Base-by-base conservation (phyloP, 2,329 filamentous ascomycete genomes). In the Arthrobotrys sinensis region DNA sequence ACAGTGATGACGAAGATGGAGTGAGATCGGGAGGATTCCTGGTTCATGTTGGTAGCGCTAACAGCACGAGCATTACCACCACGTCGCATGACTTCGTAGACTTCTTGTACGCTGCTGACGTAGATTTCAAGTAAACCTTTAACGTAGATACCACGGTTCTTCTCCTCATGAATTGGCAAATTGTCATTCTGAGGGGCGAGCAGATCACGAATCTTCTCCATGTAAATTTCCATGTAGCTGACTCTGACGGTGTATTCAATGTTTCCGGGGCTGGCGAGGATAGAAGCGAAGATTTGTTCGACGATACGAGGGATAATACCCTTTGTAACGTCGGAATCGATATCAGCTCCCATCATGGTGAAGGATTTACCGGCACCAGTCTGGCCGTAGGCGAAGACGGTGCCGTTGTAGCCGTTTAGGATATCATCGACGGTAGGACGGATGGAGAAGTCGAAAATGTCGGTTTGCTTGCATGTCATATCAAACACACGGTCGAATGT, bases 351-450 rank as follows among this genome's bases (percentile, higher is more conserved):
- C 93, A 96, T 97, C 96, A 99, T 99, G 66, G 96, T 98, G 85
- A 97, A 98, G 21, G 96, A 98, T 88, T 99, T 99, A 85, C 96
- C 96, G 85, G 96, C 99, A 52, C 96, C 96, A 0, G 96, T 99
- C 43, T 96, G 96, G 81, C 96, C 96, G 84, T 99, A 99, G 60
- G 96, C 96, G 84, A 99, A 99, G 4, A 99, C 96, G 0, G 96
- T 99, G 57, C 95, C 96, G 86, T 99, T 99, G 89, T 99, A 99
- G 81, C 96, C 96, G 86, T 98, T 97, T 81, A 99, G 89, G 81
- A 99, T 97, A 84, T 98, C 96, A 86, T 98, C 95, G 81, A 99
- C 96, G 19, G 96, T 98, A 28, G 93, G 90, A 80, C 92, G 91
- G 85, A 99, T 98, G 48, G 96, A 98, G 87, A 96, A 99, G 85